Evolutionary conservation across 352 stramenopile species (phyloP).

Genomic region (Phytophthora capsici): DNA sequence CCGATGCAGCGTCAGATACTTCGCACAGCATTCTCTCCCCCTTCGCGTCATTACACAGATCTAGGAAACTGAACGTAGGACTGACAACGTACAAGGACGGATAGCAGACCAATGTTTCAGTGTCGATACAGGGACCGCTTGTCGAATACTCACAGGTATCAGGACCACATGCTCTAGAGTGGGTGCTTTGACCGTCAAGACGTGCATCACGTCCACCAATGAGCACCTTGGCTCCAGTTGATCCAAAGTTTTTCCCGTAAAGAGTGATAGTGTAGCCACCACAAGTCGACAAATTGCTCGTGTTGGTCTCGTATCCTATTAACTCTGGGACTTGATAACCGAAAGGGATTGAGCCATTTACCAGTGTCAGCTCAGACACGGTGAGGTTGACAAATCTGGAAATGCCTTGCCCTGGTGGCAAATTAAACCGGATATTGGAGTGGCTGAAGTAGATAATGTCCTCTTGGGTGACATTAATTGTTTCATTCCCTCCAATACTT

Average conservation of each 20-base stretch:
- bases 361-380: constrained; percentile 35
- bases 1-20: not conserved
- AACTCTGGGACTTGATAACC: constrained; percentile 52
- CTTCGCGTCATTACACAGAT: constrained; percentile 37
- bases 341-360: constrained; percentile 50
- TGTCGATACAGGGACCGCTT: constrained; percentile 59
- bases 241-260: constrained; percentile 72
- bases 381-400: constrained; percentile 46
- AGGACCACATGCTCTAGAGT: constrained; percentile 41
- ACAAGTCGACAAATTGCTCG: constrained; percentile 65
- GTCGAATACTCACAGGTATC: constrained; percentile 50
- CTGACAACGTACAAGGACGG: constrained; percentile 47
- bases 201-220: constrained; percentile 66
- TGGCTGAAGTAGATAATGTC: constrained; percentile 69
- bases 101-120: constrained; percentile 52
- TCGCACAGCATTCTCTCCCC: constrained; percentile 44
- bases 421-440: constrained; percentile 60
- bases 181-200: constrained; percentile 45
- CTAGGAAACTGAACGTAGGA: constrained; percentile 40
- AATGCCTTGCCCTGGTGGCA: constrained; percentile 56
- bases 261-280: constrained; percentile 63
- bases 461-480: constrained; percentile 38
- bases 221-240: constrained; percentile 41
- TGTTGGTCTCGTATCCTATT: constrained; percentile 45
- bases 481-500: constrained; percentile 23